phyloP scores from a whole-genome alignment of 164 flowering plant genomes.

The Tetracentron sinense region DNA sequence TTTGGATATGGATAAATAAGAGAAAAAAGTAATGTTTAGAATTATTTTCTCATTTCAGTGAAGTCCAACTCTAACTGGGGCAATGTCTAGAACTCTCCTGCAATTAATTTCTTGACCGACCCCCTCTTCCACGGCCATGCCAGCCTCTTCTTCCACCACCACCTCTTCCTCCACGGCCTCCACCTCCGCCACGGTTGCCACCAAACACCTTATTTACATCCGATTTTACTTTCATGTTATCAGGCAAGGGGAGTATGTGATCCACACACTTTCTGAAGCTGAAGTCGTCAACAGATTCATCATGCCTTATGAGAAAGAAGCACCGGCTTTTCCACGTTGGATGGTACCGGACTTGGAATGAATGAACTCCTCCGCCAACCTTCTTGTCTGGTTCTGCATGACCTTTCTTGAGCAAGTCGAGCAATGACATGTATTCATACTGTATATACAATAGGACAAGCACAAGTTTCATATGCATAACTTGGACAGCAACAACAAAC shows the following conservation, averaged over 20 bases:
- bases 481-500: too few species aligned
- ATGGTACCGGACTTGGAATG: constrained; percentile 71
- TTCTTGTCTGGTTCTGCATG: constrained; percentile 69
- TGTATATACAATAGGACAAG: too few species aligned
- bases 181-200: constrained; percentile 27
- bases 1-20: too few species aligned
- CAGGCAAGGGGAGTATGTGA: constrained; percentile 80
- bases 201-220: constrained; percentile 50
- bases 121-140: constrained; percentile 43
- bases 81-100: not conserved
- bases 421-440: constrained; percentile 71
- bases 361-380: constrained; percentile 56
- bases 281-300: constrained; percentile 73
- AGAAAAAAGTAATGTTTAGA: too few species aligned
- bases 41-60: too few species aligned
- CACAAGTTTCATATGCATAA: too few species aligned
- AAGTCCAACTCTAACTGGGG: too few species aligned
- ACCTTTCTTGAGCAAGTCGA: constrained; percentile 80
- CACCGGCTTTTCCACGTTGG: constrained; percentile 84
- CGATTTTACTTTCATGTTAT: constrained; percentile 56
- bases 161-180: constrained; percentile 33
- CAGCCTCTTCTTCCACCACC: constrained; percentile 36
- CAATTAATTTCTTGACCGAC: constrained; percentile 35
- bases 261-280: constrained; percentile 96
- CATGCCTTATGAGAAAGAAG: constrained; percentile 71